A percentile compares a stretch with the other conserved stretches of the same genome.
Conservation (phyloP, 116 monocot genomes). For the Papilionanthe hybrid region DNA sequence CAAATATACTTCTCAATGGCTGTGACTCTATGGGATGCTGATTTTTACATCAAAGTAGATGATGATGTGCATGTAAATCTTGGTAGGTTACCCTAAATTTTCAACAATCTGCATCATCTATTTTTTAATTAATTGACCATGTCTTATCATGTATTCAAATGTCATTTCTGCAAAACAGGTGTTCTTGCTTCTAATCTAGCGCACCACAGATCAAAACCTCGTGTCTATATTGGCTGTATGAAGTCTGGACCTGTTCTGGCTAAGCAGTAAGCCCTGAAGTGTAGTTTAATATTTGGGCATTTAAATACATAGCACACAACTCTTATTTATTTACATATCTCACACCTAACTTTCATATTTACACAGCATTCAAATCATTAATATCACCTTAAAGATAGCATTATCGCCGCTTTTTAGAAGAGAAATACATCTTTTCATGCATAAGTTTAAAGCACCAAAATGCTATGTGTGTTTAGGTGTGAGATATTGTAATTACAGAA, state of each 20-base stretch:
- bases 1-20: conserved; percentile 74
- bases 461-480: too few relatives aligned
- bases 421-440: too few relatives aligned
- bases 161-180: conserved; percentile 30
- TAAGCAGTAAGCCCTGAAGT: conserved; percentile 40
- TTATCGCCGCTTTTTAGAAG: too few relatives aligned
- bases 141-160: not conserved
- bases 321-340: too few relatives aligned
- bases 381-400: too few relatives aligned
- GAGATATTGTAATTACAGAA: too few relatives aligned
- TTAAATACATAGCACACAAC: too few relatives aligned
- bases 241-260: conserved; percentile 83
- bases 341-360: too few relatives aligned
- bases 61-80: conserved; percentile 83
- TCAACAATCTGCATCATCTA: not conserved
- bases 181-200: conserved; percentile 42
- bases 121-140: not conserved
- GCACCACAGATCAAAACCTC: conserved; percentile 64
- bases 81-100: conserved; percentile 25
- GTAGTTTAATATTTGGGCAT: too few relatives aligned
- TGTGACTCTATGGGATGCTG: conserved; percentile 70
- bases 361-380: too few relatives aligned
- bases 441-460: too few relatives aligned
- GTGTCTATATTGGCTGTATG: conserved; percentile 82
- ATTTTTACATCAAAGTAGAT: conserved; percentile 84